These are phyloP conservation scores for Aspergillus carlsbadensis DNA, from an alignment of 495 filamentous ascomycete species.

Conservation along the genomic window DNA sequence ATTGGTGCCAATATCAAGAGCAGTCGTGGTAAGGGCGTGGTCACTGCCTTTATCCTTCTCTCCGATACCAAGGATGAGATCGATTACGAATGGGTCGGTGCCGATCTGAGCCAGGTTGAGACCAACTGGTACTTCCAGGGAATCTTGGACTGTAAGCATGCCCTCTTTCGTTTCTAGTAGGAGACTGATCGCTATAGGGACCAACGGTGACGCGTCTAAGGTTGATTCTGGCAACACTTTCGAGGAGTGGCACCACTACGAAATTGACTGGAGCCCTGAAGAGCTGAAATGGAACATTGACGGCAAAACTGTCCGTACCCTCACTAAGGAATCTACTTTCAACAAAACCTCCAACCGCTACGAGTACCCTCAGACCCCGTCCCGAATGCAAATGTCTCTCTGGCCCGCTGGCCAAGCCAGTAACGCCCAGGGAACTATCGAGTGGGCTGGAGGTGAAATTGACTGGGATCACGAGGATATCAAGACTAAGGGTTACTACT, in stretches of 20 bases:
- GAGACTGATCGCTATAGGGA: constrained; percentile 51
- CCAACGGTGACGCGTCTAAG: constrained; percentile 69
- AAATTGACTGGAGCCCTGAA: constrained; percentile 90
- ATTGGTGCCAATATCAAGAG: constrained; percentile 85
- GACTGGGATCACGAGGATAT: constrained; percentile 84
- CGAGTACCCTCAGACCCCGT: constrained; percentile 87
- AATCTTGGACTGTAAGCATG: constrained; percentile 76
- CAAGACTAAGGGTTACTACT: constrained; percentile 84
- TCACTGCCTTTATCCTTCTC: constrained; percentile 93
- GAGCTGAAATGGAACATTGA: constrained; percentile 82
- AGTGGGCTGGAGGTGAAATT: constrained; percentile 88
- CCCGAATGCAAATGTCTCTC: constrained; percentile 91
- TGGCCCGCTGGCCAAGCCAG: constrained; percentile 86
- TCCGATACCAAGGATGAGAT: constrained; percentile 97
- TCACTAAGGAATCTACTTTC: constrained; percentile 75
- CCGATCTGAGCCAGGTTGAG: constrained; percentile 73
- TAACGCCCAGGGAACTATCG: constrained; percentile 81
- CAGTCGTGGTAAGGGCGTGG: constrained; percentile 79
- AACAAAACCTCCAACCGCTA: constrained; percentile 80
- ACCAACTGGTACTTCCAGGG: constrained; percentile 98
- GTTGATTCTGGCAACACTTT: constrained; percentile 66
- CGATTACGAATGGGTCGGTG: constrained; percentile 92
- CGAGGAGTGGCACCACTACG: constrained; percentile 81
- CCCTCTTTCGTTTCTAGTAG: neutral
- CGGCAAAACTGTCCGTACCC: constrained; percentile 67